Percentiles rank a stretch among this genome's conserved stretches.
Conservation (phyloP, 108 stramenopile genomes). For the Schizochytrium sp. region DNA sequence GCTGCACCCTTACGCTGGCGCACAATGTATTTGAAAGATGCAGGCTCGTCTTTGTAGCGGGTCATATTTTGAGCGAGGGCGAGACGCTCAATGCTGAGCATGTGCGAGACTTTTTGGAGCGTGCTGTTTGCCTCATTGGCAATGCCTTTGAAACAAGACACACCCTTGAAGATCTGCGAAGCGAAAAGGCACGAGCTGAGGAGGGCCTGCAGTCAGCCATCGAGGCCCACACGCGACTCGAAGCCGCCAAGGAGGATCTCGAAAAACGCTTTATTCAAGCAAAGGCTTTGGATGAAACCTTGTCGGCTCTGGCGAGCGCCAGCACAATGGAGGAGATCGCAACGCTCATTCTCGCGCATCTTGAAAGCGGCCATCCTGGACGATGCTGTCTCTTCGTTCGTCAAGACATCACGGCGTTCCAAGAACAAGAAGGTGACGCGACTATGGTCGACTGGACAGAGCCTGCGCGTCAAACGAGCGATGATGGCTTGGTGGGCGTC, state of each 20-base stretch:
- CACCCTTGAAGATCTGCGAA: not conserved
- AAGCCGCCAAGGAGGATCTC: not conserved
- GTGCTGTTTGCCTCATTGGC: not conserved
- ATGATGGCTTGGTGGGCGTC: not conserved
- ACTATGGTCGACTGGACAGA: not conserved
- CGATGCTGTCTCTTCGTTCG: not conserved
- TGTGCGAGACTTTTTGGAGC: not conserved
- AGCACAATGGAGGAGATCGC: too few species aligned
- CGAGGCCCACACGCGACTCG: not conserved
- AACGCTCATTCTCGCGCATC: not conserved
- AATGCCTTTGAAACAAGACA: not conserved
- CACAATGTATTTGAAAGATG: not conserved
- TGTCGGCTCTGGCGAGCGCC: too few species aligned
- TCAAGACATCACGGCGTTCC: not conserved
- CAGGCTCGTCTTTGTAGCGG: not conserved
- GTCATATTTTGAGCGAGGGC: not conserved
- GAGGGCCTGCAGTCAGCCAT: not conserved
- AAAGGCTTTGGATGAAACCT: too few species aligned
- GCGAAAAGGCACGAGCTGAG: not conserved
- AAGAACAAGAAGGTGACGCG: too few species aligned
- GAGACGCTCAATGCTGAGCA: not conserved
- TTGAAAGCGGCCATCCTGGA: not conserved
- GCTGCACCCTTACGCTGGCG: not conserved
- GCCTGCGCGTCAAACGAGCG: not conserved
- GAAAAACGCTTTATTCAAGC: too few species aligned